Base-by-base conservation (phyloP, 768 basidiomycete species). In the Leccinum boreale region DNA sequence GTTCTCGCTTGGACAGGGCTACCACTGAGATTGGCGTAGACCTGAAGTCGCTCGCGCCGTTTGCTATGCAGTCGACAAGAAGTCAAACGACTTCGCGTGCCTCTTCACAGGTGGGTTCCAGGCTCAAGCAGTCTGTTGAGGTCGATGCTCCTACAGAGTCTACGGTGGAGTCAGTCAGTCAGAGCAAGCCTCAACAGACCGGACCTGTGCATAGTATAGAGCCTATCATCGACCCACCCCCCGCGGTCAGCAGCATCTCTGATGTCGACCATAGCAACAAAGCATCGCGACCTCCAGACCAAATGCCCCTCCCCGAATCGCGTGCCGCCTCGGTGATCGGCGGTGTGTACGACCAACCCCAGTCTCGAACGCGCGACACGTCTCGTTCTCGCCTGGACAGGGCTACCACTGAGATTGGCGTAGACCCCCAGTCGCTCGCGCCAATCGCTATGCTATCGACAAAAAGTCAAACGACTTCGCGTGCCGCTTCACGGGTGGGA, bases 291-390 rank as follows among this genome's bases (percentile, higher is more conserved):
- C 54, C n/a, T 8, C 67, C 70, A 36, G 64, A 62, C 1, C 58
- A 58, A 49, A 54, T 72, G 2, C 62, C 67, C 12, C 65, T 72
- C 10, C 70, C 71, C 12, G 54, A 60, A 44, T 70, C 72, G 23
- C 70, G 71, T 4, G 70, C 71, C 1, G 67, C 61, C 17, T 71
- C 72, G 1, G 71, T 65, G 51, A 62, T 72, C 11, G 72, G 67
- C 10, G 65, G 70, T 11, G 56, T 66, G 17, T 62, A 31, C 15
- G 70, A 72, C 35, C 67, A 67, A 44, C 64, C 65, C 5, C 36
- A 39, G 7, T 36, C 5, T 15, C 62, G 66, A 21, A 57, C 55
- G 42, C 59, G 58, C 19, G 62, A 56, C 52, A 56, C n/a, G 50
- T n/a, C 57, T 58, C 53, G 53, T 42, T 54, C 63, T 45, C 46